A percentile compares a stretch with the other conserved stretches of the same genome.
phyloP scores from a whole-genome alignment of 352 stramenopile species.

The Pythium oligandrum region DNA sequence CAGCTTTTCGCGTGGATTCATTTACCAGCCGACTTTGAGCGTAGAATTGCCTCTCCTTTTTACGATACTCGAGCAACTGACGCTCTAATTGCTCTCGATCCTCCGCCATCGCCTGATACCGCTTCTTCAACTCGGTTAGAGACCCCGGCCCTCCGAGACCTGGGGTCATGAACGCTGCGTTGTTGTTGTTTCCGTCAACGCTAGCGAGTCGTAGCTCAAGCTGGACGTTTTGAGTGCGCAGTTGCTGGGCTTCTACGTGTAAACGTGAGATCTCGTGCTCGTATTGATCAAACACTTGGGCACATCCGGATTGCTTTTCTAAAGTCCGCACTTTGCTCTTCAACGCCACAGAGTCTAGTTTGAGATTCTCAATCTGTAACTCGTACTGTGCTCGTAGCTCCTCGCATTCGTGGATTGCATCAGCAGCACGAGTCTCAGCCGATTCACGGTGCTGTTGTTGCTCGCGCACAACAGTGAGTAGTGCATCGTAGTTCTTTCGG shows the following conservation, averaged over 20 bases:
- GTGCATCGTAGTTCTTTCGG: slow-evolving; percentile 72
- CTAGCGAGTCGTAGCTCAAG: slow-evolving; percentile 40
- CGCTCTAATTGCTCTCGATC: slow-evolving; percentile 58
- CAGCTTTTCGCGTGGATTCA: slow-evolving; percentile 60
- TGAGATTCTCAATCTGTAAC: slow-evolving; percentile 76
- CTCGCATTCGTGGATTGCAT: slow-evolving; percentile 45
- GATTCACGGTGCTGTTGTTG: slow-evolving; percentile 57
- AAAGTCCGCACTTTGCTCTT: slow-evolving; percentile 64
- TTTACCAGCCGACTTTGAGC: slow-evolving; percentile 55
- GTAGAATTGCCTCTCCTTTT: slow-evolving; percentile 62
- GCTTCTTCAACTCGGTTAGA: slow-evolving; percentile 52
- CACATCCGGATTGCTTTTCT: slow-evolving; percentile 39
- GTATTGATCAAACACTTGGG: slow-evolving; percentile 69
- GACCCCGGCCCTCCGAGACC: slow-evolving; percentile 10
- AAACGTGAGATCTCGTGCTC: slow-evolving; percentile 55
- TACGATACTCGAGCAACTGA: slow-evolving; percentile 48
- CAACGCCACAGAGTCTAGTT: slow-evolving; percentile 53
- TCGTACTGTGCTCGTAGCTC: slow-evolving; percentile 51
- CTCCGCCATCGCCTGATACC: slow-evolving; percentile 50
- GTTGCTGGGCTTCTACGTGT: slow-evolving; percentile 45
- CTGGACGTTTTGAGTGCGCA: slow-evolving; percentile 55
- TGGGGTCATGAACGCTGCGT: neutral
- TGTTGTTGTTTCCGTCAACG: neutral
- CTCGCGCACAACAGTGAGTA: slow-evolving; percentile 72
- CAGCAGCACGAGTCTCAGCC: slow-evolving; percentile 34